Base-by-base conservation (phyloP, 2,329 filamentous ascomycete species). In the Tolypocladium pustulatum region DNA sequence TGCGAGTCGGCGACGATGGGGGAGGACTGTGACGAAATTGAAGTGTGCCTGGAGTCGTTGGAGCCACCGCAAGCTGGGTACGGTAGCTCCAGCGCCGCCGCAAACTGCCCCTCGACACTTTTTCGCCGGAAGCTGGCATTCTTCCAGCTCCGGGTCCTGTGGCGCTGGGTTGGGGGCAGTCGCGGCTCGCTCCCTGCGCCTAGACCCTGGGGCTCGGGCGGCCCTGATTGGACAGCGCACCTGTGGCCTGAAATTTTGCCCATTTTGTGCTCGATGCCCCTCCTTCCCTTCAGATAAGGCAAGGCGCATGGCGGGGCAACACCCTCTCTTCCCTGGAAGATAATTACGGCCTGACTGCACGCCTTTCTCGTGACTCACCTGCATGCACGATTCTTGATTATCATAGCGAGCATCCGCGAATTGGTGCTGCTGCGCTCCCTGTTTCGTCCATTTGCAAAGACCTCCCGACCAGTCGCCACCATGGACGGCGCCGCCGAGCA, bases 401-500 rank as follows among this genome's bases (percentile, higher is more conserved):
- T 34, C 25, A 9, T 20, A 32, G 30, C 49, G 49, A 53, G 49
- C 10, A 53, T 36, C 30, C 30, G 20, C 30, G 30, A 22, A 34
- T 10, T 10, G 20, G 49, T 22, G 30, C 49, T 34, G 30, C 4
- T 36, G 49, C 30, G 20, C 15, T 13, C 30, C 20, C 1, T n/a
- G 2, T 20, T 10, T 15, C 49, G 49, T 53, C 34, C n/a, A 27
- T 38, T 57, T 32, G n/a, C 13, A 13, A n/a, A 41, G n/a, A 49
- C 9, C 17, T 25, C 17, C 9, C 34, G 36, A 38, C 30, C 30
- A 34, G 17, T 27, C n/a, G 59, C 58, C 64, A 63, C 59, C 63
- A 72, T 72, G 66, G 71, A 69, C 60, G 65, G 67, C 63, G 63
- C 64, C 59, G 66, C 66, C 63, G 68, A 73, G 60, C 71, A 65